Evolutionary conservation across 768 basidiomycete species (phyloP).

Genomic region (Suillus variegatus): DNA sequence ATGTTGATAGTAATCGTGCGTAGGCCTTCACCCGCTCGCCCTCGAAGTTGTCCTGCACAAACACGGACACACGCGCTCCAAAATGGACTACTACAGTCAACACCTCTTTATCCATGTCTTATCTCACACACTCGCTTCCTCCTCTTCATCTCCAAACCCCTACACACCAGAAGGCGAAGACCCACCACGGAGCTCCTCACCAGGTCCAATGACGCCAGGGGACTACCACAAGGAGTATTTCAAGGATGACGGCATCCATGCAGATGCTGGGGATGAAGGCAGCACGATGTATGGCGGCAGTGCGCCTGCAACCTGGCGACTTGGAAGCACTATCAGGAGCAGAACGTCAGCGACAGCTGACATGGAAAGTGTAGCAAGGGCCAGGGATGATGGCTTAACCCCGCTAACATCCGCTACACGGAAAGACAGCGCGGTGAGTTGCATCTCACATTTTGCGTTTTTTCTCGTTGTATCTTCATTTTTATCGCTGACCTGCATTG

Average conservation of each 20-base stretch:
- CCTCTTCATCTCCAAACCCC: conserved; percentile 13
- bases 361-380: background rate
- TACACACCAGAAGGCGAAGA: conserved; percentile 8
- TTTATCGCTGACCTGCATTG: background rate
- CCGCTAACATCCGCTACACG: background rate
- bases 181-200: conserved; percentile 34
- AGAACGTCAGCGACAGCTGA: conserved; percentile 2
- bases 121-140: conserved; percentile 53
- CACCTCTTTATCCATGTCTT: conserved; percentile 74
- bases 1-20: conserved; percentile 3
- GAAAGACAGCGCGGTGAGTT: conserved; percentile 14
- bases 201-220: conserved; percentile 20
- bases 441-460: background rate
- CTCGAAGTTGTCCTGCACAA: conserved; percentile 70
- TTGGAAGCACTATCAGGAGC: conserved; percentile 8
- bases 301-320: conserved; percentile 11
- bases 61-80: conserved; percentile 56
- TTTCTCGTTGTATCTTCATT: background rate
- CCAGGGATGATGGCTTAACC: background rate
- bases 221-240: conserved; percentile 9
- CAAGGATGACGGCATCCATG: background rate
- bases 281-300: conserved; percentile 9
- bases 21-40: conserved; percentile 71
- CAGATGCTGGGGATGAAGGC: conserved; percentile 1
- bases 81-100: conserved; percentile 68